Percentiles rank a stretch among this genome's conserved stretches.
Conservation (phyloP, 2,329 filamentous ascomycete genomes). For the Leptosphaerulina australis region DNA sequence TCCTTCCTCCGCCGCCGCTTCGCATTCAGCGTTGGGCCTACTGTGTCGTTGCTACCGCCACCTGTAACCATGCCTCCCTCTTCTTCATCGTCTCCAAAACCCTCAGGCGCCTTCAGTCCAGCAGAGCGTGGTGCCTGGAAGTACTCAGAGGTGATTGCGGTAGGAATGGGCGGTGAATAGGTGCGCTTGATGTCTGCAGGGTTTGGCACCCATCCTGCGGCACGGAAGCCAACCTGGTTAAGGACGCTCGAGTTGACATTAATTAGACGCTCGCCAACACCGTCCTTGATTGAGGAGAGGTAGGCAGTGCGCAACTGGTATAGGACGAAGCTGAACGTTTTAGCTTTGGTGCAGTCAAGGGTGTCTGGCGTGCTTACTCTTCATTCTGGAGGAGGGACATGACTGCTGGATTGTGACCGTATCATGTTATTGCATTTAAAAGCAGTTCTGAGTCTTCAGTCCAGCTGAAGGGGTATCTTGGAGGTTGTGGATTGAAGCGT, state of each 20-base stretch:
- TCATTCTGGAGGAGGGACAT: constrained; percentile 56
- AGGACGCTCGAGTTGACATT: constrained; percentile 79
- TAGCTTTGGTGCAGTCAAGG: constrained; percentile 23
- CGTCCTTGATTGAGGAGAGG: constrained; percentile 79
- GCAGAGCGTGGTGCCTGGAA: constrained; percentile 72
- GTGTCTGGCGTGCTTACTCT: constrained; percentile 44
- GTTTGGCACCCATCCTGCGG: constrained; percentile 78
- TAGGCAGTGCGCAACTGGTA: constrained; percentile 84
- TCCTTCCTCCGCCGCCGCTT: constrained; percentile 72
- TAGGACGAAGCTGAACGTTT: constrained; percentile 69
- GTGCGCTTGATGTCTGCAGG: constrained; percentile 79
- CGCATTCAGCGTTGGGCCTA: constrained; percentile 67
- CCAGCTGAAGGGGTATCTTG: constrained; percentile 40
- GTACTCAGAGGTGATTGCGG: constrained; percentile 81
- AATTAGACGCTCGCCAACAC: constrained; percentile 82
- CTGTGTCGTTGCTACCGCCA: constrained; percentile 67
- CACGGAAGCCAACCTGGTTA: constrained; percentile 81
- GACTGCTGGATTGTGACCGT: constrained; percentile 29
- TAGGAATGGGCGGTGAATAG: constrained; percentile 85
- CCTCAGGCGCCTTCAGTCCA: constrained; percentile 58
- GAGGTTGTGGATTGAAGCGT: neutral
- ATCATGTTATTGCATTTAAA: constrained; percentile 13
- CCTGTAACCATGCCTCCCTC: constrained; percentile 73
- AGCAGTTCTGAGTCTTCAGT: constrained; percentile 25
- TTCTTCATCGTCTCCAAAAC: constrained; percentile 73